phyloP scores from a whole-genome alignment of 2,329 filamentous ascomycete genomes.

The Microdochium paspali region DNA sequence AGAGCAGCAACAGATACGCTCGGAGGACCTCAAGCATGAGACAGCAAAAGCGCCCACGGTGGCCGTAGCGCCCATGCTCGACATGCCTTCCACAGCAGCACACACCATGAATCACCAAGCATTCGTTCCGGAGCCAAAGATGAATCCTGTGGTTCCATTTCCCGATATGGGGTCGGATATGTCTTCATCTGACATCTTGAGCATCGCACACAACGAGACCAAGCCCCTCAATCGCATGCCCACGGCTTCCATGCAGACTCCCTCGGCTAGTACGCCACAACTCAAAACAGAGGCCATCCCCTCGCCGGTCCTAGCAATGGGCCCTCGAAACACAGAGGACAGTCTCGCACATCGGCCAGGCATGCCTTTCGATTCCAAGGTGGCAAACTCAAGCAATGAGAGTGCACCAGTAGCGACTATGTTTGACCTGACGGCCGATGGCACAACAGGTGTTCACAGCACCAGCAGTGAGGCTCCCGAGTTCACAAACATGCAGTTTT shows the following conservation, averaged over 20 bases:
- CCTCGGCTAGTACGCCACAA: conserved; percentile 7
- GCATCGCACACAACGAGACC: conserved; percentile 14
- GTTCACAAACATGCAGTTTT: conserved; percentile 50
- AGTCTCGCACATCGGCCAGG: background rate
- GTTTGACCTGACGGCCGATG: background rate
- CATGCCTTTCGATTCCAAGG: background rate
- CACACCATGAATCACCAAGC: conserved; percentile 15
- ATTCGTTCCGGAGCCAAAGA: conserved; percentile 23
- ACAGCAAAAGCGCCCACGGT: conserved; percentile 10
- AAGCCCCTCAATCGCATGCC: conserved; percentile 17
- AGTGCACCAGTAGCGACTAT: background rate
- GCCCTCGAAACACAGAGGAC: background rate
- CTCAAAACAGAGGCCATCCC: conserved; percentile 16
- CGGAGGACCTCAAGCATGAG: conserved; percentile 6
- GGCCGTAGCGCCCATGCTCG: conserved; percentile 20
- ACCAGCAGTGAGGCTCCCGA: conserved; percentile 15
- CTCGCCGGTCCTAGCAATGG: conserved; percentile 10
- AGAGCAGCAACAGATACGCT: conserved; percentile 6
- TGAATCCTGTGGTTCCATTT: conserved; percentile 40
- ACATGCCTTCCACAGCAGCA: conserved; percentile 21
- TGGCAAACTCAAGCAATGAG: background rate
- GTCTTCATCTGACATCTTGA: conserved; percentile 18
- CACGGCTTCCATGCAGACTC: conserved; percentile 9
- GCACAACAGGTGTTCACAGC: conserved; percentile 8
- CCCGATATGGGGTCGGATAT: conserved; percentile 46